A percentile compares a stretch with the other conserved stretches of the same genome.
These are phyloP conservation scores for Neodidymelliopsis sp. DNA, from an alignment of 2,329 filamentous ascomycete genomes.

Conservation along the genomic window DNA sequence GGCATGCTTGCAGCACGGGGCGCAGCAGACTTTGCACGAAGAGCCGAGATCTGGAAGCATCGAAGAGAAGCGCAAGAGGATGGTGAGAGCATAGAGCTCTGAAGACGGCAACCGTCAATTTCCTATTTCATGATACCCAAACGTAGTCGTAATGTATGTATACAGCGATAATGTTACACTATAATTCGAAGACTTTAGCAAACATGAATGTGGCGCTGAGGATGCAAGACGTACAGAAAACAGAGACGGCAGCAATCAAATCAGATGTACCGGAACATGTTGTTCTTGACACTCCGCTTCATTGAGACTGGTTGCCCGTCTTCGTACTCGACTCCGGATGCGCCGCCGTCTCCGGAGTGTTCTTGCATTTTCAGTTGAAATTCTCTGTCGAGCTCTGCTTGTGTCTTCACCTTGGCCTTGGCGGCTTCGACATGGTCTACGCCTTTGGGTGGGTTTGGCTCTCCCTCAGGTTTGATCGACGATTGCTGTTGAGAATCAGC, in stretches of 20 bases:
- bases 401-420: constrained; percentile 59
- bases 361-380: constrained; percentile 70
- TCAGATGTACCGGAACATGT: constrained; percentile 77
- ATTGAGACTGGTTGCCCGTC: constrained; percentile 75
- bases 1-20: constrained; percentile 32
- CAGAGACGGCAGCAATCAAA: neutral
- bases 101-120: constrained; percentile 3
- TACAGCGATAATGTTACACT: constrained; percentile 14
- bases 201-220: neutral
- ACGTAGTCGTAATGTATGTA: constrained; percentile 16
- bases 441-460: constrained; percentile 5
- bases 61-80: neutral
- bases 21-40: constrained; percentile 32
- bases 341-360: constrained; percentile 73
- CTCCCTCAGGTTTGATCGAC: constrained; percentile 13
- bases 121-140: constrained; percentile 18
- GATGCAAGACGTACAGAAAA: constrained; percentile 1
- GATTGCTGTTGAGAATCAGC: constrained; percentile 20
- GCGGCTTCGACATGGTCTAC: constrained; percentile 22
- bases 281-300: constrained; percentile 76
- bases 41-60: constrained; percentile 11
- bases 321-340: constrained; percentile 76
- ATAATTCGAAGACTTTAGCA: constrained; percentile 1
- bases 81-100: constrained; percentile 17
- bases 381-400: constrained; percentile 71